These are phyloP conservation scores for Stagonosporopsis chrysanthemi DNA, from an alignment of 2,329 filamentous ascomycete genomes.

Conservation along the genomic window DNA sequence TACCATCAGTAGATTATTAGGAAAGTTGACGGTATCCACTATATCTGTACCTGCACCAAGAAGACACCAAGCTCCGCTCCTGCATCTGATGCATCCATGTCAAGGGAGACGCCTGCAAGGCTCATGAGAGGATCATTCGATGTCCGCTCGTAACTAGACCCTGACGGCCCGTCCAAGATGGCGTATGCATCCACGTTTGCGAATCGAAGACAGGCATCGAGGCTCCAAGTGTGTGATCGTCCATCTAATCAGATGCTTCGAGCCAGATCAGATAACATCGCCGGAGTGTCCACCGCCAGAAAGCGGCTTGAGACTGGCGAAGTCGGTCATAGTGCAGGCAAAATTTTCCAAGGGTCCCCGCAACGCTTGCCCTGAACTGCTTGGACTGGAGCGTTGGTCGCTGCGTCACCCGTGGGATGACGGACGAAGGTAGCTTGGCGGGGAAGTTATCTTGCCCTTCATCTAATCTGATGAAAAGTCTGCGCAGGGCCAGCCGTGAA, in stretches of 20 bases:
- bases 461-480: conserved; percentile 41
- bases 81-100: conserved; percentile 31
- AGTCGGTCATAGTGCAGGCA: conserved; percentile 35
- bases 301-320: conserved; percentile 20
- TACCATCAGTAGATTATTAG: conserved; percentile 18
- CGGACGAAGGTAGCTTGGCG: conserved; percentile 25
- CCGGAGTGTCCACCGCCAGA: conserved; percentile 20
- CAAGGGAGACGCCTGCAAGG: conserved; percentile 23
- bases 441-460: conserved; percentile 22
- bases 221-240: conserved; percentile 24
- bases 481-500: conserved; percentile 16
- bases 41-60: conserved; percentile 28
- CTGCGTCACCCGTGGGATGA: conserved; percentile 31
- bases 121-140: conserved; percentile 43
- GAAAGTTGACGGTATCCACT: conserved; percentile 29
- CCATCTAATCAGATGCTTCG: conserved; percentile 34
- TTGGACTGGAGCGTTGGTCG: conserved; percentile 14
- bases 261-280: conserved; percentile 43
- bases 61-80: conserved; percentile 25
- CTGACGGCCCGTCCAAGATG: conserved; percentile 31
- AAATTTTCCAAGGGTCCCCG: conserved; percentile 40
- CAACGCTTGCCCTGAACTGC: conserved; percentile 31
- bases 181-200: conserved; percentile 26
- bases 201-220: conserved; percentile 20
- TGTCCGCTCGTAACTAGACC: conserved; percentile 26